Evolutionary conservation across 2,329 filamentous ascomycete genomes (phyloP).

Genomic region (Clarireedia homoeocarpa): DNA sequence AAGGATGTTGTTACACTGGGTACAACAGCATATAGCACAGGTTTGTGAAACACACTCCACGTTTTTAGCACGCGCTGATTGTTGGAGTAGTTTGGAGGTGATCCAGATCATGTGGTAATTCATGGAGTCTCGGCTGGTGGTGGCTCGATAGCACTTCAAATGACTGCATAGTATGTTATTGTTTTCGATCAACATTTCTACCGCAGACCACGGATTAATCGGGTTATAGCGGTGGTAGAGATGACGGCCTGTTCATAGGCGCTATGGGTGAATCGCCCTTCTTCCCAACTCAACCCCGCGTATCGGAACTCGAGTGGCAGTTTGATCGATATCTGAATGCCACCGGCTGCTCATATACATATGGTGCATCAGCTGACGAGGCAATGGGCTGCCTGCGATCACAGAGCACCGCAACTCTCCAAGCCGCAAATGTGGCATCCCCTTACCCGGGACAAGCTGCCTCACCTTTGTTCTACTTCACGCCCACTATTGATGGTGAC

Average conservation of each 20-base stretch:
- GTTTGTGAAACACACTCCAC: slow-evolving; percentile 22
- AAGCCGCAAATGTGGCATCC: slow-evolving; percentile 30
- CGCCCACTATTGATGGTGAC: slow-evolving; percentile 35
- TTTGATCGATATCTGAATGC: slow-evolving; percentile 32
- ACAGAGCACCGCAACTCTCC: slow-evolving; percentile 31
- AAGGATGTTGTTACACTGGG: slow-evolving; percentile 51
- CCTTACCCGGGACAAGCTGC: slow-evolving; percentile 32
- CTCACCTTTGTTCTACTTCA: slow-evolving; percentile 34
- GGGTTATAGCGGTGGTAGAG: slow-evolving; percentile 18
- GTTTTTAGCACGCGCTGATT: neutral
- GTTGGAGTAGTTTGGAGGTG: slow-evolving; percentile 34
- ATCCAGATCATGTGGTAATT: slow-evolving; percentile 38
- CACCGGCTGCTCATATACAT: slow-evolving; percentile 26
- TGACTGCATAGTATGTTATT: slow-evolving; percentile 24
- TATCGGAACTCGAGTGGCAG: slow-evolving; percentile 34
- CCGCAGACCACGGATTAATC: neutral
- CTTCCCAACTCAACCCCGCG: slow-evolving; percentile 33
- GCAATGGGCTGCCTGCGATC: slow-evolving; percentile 32
- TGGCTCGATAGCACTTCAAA: slow-evolving; percentile 36
- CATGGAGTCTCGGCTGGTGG: slow-evolving; percentile 41
- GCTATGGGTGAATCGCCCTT: slow-evolving; percentile 31
- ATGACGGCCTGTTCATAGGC: slow-evolving; percentile 24
- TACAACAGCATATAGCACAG: slow-evolving; percentile 48
- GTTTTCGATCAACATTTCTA: neutral
- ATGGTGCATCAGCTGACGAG: slow-evolving; percentile 10